Evolutionary conservation across 768 basidiomycete genomes (phyloP).

Genomic region (Lanmaoa pseudosensibilis): DNA sequence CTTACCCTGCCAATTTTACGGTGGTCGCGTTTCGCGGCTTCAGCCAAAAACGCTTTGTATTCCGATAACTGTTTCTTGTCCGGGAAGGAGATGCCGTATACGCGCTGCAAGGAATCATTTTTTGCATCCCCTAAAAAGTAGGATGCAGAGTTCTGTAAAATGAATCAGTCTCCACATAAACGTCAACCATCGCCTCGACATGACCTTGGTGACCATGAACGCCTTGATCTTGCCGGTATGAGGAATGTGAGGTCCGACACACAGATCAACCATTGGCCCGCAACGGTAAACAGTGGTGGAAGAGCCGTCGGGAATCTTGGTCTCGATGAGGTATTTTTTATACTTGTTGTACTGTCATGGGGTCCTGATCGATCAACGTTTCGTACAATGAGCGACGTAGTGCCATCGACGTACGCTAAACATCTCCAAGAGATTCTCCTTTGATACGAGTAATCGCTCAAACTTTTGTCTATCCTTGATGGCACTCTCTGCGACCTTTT

Average conservation of each 20-base stretch:
- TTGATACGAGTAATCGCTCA: slow-evolving; percentile 88
- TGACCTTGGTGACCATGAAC: slow-evolving; percentile 92
- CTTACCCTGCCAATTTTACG: slow-evolving; percentile 86
- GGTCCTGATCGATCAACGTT: slow-evolving; percentile 1
- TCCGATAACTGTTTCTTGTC: slow-evolving; percentile 94
- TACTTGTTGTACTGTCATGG: slow-evolving; percentile 95
- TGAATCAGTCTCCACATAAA: neutral
- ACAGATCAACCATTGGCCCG: slow-evolving; percentile 97
- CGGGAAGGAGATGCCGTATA: slow-evolving; percentile 99
- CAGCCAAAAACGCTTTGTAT: slow-evolving; percentile 93
- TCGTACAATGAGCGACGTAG: neutral
- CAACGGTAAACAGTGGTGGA: slow-evolving; percentile 98
- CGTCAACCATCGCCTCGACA: neutral
- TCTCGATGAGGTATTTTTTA: slow-evolving; percentile 93
- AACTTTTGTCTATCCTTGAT: slow-evolving; percentile 98
- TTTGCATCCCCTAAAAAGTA: slow-evolving; percentile 94
- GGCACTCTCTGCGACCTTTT: slow-evolving; percentile 82
- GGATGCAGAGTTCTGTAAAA: slow-evolving; percentile 83
- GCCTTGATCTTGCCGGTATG: slow-evolving; percentile 98
- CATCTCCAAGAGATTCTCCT: slow-evolving; percentile 96
- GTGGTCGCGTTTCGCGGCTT: slow-evolving; percentile 98
- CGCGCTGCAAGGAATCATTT: slow-evolving; percentile 92
- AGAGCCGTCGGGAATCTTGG: slow-evolving; percentile 93
- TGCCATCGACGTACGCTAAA: slow-evolving; percentile 67
- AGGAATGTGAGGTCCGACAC: slow-evolving; percentile 95